phyloP scores from a whole-genome alignment of 257 asterid species.

The Capsicum pubescens region DNA sequence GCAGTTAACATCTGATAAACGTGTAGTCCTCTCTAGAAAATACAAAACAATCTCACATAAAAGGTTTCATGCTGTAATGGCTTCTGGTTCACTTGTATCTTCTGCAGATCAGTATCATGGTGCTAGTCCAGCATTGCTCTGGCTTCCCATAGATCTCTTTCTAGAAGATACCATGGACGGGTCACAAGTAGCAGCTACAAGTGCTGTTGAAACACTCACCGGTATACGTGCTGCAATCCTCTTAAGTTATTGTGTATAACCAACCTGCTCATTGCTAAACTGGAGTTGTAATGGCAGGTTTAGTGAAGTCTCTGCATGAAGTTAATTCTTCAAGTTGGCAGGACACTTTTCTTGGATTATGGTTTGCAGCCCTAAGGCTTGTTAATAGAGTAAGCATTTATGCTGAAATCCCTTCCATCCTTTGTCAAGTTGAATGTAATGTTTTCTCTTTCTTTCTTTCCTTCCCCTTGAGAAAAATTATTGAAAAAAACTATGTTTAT shows the following conservation, averaged over 20 bases:
- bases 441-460: background rate
- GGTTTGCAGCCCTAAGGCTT: slow-evolving; percentile 92
- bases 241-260: background rate
- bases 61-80: slow-evolving; percentile 69
- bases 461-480: background rate
- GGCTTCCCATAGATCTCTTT: slow-evolving; percentile 95
- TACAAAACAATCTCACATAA: slow-evolving; percentile 73
- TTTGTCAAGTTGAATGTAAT: slow-evolving; percentile 1
- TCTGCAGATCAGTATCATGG: slow-evolving; percentile 65
- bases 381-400: slow-evolving; percentile 81
- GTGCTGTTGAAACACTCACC: slow-evolving; percentile 84
- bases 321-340: slow-evolving; percentile 85
- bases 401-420: slow-evolving; percentile 13
- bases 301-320: slow-evolving; percentile 90
- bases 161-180: slow-evolving; percentile 92
- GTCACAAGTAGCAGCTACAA: slow-evolving; percentile 72
- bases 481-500: background rate
- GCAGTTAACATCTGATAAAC: slow-evolving; percentile 74
- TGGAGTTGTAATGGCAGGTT: slow-evolving; percentile 56
- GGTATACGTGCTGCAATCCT: slow-evolving; percentile 40
- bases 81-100: slow-evolving; percentile 56
- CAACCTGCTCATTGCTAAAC: slow-evolving; percentile 30
- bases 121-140: slow-evolving; percentile 65
- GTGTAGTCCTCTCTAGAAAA: slow-evolving; percentile 62
- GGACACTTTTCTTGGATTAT: slow-evolving; percentile 92